These are phyloP conservation scores for Ascomycota sp. DNA, from an alignment of 2,329 filamentous ascomycete genomes.

Conservation along the genomic window DNA sequence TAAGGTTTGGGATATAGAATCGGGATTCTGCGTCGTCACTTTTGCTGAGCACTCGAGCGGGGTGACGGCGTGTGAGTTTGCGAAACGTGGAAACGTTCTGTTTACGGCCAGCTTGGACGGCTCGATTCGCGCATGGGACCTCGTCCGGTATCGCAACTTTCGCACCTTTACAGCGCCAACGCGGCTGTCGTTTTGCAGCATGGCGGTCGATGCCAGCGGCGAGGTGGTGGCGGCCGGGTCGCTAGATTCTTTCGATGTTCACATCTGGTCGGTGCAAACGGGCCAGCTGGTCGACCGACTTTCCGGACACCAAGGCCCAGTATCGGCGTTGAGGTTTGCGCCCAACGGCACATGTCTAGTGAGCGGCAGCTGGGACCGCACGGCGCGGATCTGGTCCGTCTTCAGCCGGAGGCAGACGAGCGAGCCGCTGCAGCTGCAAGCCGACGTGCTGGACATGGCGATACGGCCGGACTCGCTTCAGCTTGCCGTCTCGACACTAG, in stretches of 20 bases:
- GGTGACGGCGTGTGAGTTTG: slow-evolving; percentile 85
- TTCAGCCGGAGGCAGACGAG: slow-evolving; percentile 88
- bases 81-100: slow-evolving; percentile 83
- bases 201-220: slow-evolving; percentile 92
- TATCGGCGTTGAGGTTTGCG: slow-evolving; percentile 73
- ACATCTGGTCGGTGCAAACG: slow-evolving; percentile 97
- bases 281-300: slow-evolving; percentile 84
- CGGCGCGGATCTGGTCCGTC: slow-evolving; percentile 88
- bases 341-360: slow-evolving; percentile 68
- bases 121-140: slow-evolving; percentile 85
- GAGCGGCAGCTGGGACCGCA: slow-evolving; percentile 92
- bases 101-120: slow-evolving; percentile 93
- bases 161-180: slow-evolving; percentile 90
- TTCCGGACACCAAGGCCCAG: slow-evolving; percentile 81
- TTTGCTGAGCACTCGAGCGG: slow-evolving; percentile 94
- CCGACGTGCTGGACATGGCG: slow-evolving; percentile 72
- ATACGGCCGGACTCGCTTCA: slow-evolving; percentile 82
- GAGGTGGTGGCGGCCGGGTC: slow-evolving; percentile 93
- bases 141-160: slow-evolving; percentile 92
- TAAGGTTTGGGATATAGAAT: slow-evolving; percentile 94
- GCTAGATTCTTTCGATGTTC: slow-evolving; percentile 87
- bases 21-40: slow-evolving; percentile 93
- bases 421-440: slow-evolving; percentile 78
- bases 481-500: slow-evolving; percentile 75
- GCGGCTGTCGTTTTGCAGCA: slow-evolving; percentile 73